Base-by-base conservation (phyloP, 495 filamentous ascomycete species). In the Daldinia loculata region DNA sequence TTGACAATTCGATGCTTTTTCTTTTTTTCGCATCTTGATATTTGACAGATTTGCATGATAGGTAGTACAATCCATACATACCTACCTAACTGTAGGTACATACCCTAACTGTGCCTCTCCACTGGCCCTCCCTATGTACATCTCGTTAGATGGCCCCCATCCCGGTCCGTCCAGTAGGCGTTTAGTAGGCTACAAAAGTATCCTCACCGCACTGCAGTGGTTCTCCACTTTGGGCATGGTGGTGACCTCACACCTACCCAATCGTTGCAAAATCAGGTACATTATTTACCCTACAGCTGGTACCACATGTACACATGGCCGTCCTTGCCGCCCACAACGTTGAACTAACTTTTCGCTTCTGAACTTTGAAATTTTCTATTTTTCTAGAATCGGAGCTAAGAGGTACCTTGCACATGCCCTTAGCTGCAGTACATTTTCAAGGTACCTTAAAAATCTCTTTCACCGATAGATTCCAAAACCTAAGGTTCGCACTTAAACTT, bases 191-290 rank as follows among this genome's bases (percentile, higher is more conserved):
- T 9, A 17, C 29, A 3, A 56, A 34, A 52, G 26, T 56, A 27
- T 39, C 17, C 22, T 69, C 55, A 64, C 52, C 66, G 66, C 59
- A 57, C 32, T 57, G 60, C 55, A 45, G 3, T 12, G 0, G 43
- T 65, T 65, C 65, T 39, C 70, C 70, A 72, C 70, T 61, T 72
- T 68, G 65, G 65, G 65, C 61, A 66, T 66, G 50, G 56, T 53
- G 66, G 65, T 72, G 70, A 72, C 65, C 65, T 72, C 70, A 72
- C 70, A 61, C 32, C 53, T 69, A 72, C 70, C 65, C 70, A 72
- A 72, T 72, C 56, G 29, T 61, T 19, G 29, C 45, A 58, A 51
- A 72, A 43, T 57, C 61, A 72, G 60, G 69, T 72, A 72, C 68
- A 56, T 71, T n/a, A n/a, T n/a, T n/a, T n/a, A 65, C 60, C 69